These are phyloP conservation scores for Alternaria sp. DNA, from an alignment of 2,329 filamentous ascomycete species.

Conservation along the genomic window DNA sequence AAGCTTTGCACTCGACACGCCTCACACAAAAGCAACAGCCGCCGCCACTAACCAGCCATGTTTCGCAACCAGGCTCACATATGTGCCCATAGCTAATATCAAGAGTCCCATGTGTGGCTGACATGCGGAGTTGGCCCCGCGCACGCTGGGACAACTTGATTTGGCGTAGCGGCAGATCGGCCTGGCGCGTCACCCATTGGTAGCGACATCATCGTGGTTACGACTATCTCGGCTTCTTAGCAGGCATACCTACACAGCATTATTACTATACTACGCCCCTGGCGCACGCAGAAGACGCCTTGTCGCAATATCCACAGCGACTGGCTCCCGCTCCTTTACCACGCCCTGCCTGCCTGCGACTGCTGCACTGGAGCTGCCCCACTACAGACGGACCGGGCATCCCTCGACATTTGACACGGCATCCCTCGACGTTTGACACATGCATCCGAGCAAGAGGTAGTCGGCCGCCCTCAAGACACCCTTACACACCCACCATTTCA, in stretches of 20 bases:
- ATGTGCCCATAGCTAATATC: neutral
- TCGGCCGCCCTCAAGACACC: constrained; percentile 9
- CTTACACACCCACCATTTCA: constrained; percentile 15
- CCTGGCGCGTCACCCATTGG: constrained; percentile 12
- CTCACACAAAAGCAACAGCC: neutral
- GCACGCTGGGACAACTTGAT: constrained; percentile 9
- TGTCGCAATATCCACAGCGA: neutral
- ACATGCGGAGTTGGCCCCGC: constrained; percentile 1
- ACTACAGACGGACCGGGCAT: constrained; percentile 15
- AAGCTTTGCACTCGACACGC: constrained; percentile 1
- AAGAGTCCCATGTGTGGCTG: constrained; percentile 5
- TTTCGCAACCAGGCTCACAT: neutral
- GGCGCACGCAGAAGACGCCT: neutral
- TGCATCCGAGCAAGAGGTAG: constrained; percentile 18
- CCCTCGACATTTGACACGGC: constrained; percentile 15
- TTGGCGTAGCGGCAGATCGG: constrained; percentile 16
- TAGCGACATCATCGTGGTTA: constrained; percentile 24
- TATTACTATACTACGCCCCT: neutral
- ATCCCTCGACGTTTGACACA: constrained; percentile 1
- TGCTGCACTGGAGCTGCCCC: constrained; percentile 13
- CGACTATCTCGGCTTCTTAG: too few species aligned
- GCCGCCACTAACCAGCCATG: neutral
- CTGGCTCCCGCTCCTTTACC: neutral
- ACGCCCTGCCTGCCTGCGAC: neutral
- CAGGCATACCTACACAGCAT: neutral